These are phyloP conservation scores for Nymphaea thermarum DNA, from an alignment of 164 flowering plant genomes.

Conservation along the genomic window DNA sequence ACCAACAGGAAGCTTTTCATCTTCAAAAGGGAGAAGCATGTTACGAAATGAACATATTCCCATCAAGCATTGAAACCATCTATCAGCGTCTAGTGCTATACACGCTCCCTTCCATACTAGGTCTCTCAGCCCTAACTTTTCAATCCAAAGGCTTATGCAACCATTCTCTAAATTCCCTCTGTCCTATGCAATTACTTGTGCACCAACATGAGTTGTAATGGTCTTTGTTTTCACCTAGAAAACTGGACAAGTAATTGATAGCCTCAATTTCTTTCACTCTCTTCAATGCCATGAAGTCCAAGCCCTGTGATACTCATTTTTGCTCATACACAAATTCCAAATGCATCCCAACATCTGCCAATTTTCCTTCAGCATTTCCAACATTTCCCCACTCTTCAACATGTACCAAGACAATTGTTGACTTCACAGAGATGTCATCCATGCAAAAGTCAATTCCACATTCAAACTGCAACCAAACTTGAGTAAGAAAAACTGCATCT, in stretches of 20 bases:
- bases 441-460: too few species aligned
- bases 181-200: slow-evolving; percentile 69
- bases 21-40: slow-evolving; percentile 48
- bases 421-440: too few species aligned
- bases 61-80: slow-evolving; percentile 47
- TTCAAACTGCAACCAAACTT: too few species aligned
- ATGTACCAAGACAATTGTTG: too few species aligned
- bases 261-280: too few species aligned
- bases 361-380: too few species aligned
- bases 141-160: slow-evolving; percentile 82
- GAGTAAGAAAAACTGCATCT: too few species aligned
- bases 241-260: slow-evolving; percentile 50
- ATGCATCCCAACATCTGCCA: too few species aligned
- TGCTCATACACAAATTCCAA: too few species aligned
- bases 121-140: slow-evolving; percentile 58
- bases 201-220: slow-evolving; percentile 82
- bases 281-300: too few species aligned
- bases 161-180: slow-evolving; percentile 87
- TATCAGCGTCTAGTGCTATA: slow-evolving; percentile 61
- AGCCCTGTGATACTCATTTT: too few species aligned
- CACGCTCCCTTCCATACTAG: slow-evolving; percentile 98
- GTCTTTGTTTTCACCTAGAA: slow-evolving; percentile 70
- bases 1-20: slow-evolving; percentile 85
- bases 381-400: too few species aligned
- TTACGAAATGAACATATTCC: slow-evolving; percentile 54